Conservation (phyloP, 1,284 basidiomycete species). For the Anthracocystis walkeri region DNA sequence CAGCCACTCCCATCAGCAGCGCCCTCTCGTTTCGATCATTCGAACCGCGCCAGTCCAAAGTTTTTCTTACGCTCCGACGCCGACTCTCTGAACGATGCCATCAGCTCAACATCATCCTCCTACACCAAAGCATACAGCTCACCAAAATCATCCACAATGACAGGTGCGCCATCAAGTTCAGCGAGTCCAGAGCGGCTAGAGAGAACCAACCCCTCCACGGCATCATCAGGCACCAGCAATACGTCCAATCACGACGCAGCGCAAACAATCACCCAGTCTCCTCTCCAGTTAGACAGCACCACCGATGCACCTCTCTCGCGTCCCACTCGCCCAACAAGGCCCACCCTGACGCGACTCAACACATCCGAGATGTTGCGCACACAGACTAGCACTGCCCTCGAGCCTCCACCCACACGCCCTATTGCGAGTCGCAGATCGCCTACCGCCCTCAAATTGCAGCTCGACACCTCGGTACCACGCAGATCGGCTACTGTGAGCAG, state of each 20-base stretch:
- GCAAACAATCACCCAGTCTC: conserved; percentile 8
- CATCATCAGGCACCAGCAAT: background rate
- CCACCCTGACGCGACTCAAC: conserved; percentile 49
- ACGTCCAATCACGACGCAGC: background rate
- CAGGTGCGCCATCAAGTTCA: background rate
- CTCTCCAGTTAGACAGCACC: background rate
- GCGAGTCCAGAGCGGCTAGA: conserved; percentile 10
- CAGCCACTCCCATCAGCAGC: conserved; percentile 5
- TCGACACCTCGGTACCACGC: conserved; percentile 43
- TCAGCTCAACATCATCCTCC: background rate
- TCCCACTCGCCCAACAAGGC: conserved; percentile 24
- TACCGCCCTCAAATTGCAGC: conserved; percentile 24
- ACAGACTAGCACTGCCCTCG: conserved; percentile 16
- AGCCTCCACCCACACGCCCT: conserved; percentile 7
- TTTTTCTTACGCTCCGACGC: conserved; percentile 22
- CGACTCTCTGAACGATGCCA: conserved; percentile 11
- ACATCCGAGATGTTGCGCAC: conserved; percentile 52
- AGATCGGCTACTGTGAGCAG: conserved; percentile 38
- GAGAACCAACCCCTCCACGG: background rate
- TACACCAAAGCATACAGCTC: background rate
- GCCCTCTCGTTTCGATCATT: too few relatives aligned
- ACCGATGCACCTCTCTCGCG: background rate
- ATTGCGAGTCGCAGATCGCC: conserved; percentile 26
- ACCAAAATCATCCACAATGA: background rate
- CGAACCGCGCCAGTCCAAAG: background rate